Evolutionary conservation across 768 basidiomycete genomes (phyloP).

Genomic region (Termitomyces sp.): DNA sequence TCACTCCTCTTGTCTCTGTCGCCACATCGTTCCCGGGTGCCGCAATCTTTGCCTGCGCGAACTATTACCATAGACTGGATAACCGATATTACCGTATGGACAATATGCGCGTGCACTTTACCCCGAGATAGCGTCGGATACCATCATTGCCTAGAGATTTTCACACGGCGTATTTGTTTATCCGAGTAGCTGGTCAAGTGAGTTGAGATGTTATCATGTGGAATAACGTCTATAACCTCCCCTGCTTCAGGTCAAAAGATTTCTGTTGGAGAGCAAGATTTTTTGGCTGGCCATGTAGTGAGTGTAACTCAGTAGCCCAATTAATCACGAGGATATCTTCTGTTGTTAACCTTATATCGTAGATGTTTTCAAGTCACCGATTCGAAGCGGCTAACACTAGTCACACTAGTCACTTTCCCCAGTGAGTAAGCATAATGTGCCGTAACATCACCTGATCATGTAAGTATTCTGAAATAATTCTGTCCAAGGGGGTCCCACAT

Average conservation of each 20-base stretch:
- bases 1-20: constrained; percentile 18
- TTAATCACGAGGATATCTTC: background rate
- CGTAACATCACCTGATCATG: background rate
- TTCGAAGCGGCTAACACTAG: background rate
- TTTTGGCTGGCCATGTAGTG: background rate
- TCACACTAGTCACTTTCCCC: too few relatives aligned
- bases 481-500: too few relatives aligned
- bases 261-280: background rate
- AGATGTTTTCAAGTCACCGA: background rate
- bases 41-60: constrained; percentile 25
- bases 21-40: constrained; percentile 23
- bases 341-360: background rate
- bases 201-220: background rate
- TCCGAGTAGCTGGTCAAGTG: background rate
- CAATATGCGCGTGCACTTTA: constrained; percentile 18
- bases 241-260: background rate
- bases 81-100: constrained; percentile 19
- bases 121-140: constrained; percentile 4
- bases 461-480: too few relatives aligned
- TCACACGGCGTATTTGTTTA: constrained; percentile 10
- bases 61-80: constrained; percentile 15
- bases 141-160: constrained; percentile 17
- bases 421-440: background rate
- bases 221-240: background rate
- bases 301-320: background rate